Percentiles rank a stretch among this genome's conserved stretches.
Evolutionary conservation across 78 protist species (phyloP).

Genomic region (Cavenderia fasciculata): DNA sequence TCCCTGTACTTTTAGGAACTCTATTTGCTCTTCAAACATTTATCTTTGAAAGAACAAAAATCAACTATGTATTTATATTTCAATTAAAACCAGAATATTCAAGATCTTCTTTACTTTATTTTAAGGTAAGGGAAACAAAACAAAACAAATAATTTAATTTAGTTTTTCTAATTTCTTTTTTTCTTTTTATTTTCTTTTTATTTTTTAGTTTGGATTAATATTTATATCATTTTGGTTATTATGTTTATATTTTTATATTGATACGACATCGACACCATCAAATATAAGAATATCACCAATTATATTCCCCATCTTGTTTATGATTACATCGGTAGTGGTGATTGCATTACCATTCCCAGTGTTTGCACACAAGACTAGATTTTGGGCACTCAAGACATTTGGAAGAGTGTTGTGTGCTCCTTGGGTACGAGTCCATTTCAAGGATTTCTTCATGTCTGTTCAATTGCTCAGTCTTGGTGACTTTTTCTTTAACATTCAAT

Average conservation of each 20-base stretch:
- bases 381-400: slow-evolving; percentile 50
- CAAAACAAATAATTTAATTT: too few species aligned
- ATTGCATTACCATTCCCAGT: slow-evolving; percentile 42
- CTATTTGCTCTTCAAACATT: slow-evolving; percentile 14
- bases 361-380: slow-evolving; percentile 25
- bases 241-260: slow-evolving; percentile 38
- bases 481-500: slow-evolving; percentile 66
- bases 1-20: slow-evolving; percentile 43
- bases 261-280: slow-evolving; percentile 3
- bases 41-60: slow-evolving; percentile 39
- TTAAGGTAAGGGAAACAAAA: neutral
- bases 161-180: neutral
- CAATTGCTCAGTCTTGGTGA: slow-evolving; percentile 46
- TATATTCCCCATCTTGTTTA: slow-evolving; percentile 15
- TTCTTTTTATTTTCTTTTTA: neutral
- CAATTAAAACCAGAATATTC: slow-evolving; percentile 38
- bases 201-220: neutral
- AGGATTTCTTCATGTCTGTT: slow-evolving; percentile 66
- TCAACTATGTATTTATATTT: slow-evolving; percentile 64
- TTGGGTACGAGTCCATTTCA: slow-evolving; percentile 48
- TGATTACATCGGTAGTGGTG: neutral
- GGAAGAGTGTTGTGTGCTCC: slow-evolving; percentile 59
- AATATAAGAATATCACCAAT: slow-evolving; percentile 1
- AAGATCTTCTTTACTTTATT: slow-evolving; percentile 40
- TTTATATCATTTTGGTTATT: slow-evolving; percentile 42